phyloP scores from a whole-genome alignment of 2,329 filamentous ascomycete species.

The Colletotrichum sublineola region DNA sequence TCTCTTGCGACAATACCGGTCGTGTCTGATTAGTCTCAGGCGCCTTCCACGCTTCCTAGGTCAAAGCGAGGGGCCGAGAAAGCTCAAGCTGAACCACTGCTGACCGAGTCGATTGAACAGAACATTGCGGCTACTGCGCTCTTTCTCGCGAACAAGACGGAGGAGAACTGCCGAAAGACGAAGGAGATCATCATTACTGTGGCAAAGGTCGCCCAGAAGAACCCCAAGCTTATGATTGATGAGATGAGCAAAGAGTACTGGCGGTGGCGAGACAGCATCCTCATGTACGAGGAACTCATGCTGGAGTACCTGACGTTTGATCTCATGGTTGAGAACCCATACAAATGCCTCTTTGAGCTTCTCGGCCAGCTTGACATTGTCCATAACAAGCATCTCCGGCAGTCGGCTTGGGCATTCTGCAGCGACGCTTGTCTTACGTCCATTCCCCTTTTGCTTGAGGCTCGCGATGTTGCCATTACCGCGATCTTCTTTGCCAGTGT shows the following conservation, averaged over 20 bases:
- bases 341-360: constrained; percentile 85
- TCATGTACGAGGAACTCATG: constrained; percentile 92
- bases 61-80: constrained; percentile 38
- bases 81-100: constrained; percentile 27
- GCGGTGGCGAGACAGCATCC: constrained; percentile 95
- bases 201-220: constrained; percentile 95
- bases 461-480: constrained; percentile 85
- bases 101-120: constrained; percentile 54
- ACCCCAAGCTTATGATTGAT: constrained; percentile 88
- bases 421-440: constrained; percentile 91
- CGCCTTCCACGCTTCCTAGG: constrained; percentile 27
- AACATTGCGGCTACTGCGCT: constrained; percentile 90
- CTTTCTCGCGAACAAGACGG: constrained; percentile 96
- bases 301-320: constrained; percentile 95
- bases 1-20: not conserved
- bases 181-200: constrained; percentile 95
- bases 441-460: constrained; percentile 83
- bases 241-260: constrained; percentile 99
- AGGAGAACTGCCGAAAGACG: constrained; percentile 96
- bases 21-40: constrained; percentile 38
- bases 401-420: constrained; percentile 92
- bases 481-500: constrained; percentile 89
- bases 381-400: constrained; percentile 84
- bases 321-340: constrained; percentile 89
- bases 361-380: constrained; percentile 79